Evolutionary conservation across 257 asterid species (phyloP).

Genomic region (Plantago ovata): DNA sequence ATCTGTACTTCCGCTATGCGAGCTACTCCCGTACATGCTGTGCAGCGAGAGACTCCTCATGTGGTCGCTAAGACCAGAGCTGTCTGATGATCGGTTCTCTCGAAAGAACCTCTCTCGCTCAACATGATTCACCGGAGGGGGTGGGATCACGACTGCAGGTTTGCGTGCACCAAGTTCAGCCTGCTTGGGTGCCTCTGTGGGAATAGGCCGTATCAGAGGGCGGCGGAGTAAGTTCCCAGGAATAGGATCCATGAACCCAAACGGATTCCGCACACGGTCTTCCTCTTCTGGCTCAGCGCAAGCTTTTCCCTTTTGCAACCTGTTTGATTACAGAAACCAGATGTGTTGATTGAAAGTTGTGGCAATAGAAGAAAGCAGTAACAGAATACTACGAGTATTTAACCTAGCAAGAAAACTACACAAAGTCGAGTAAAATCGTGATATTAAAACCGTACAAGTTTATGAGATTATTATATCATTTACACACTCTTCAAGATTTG

Average conservation of each 20-base stretch:
- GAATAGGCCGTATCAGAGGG: slow-evolving; percentile 44
- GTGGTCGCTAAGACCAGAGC: slow-evolving; percentile 46
- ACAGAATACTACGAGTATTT: not conserved
- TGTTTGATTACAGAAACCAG: slow-evolving; percentile 25
- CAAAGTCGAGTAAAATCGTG: too few relatives aligned
- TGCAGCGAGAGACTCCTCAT: slow-evolving; percentile 70
- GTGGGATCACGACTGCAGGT: slow-evolving; percentile 62
- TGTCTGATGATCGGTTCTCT: slow-evolving; percentile 51
- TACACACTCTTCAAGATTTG: too few relatives aligned
- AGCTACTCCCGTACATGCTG: slow-evolving; percentile 69
- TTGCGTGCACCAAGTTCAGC: slow-evolving; percentile 25
- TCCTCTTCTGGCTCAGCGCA: slow-evolving; percentile 64
- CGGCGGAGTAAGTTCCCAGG: slow-evolving; percentile 63
- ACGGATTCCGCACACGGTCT: slow-evolving; percentile 37
- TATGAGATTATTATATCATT: too few relatives aligned
- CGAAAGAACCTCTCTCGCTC: slow-evolving; percentile 90
- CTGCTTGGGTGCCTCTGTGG: slow-evolving; percentile 36
- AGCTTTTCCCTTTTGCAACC: slow-evolving; percentile 96
- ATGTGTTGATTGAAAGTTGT: not conserved
- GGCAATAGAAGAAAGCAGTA: not conserved
- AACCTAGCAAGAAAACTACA: too few relatives aligned
- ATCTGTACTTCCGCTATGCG: slow-evolving; percentile 73
- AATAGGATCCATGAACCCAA: slow-evolving; percentile 53
- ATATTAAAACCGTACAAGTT: too few relatives aligned
- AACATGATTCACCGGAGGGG: slow-evolving; percentile 85